A percentile compares a stretch with the other conserved stretches of the same genome.
Evolutionary conservation across 2,329 filamentous ascomycete genomes (phyloP).

Genomic region (Emergomyces africanus): DNA sequence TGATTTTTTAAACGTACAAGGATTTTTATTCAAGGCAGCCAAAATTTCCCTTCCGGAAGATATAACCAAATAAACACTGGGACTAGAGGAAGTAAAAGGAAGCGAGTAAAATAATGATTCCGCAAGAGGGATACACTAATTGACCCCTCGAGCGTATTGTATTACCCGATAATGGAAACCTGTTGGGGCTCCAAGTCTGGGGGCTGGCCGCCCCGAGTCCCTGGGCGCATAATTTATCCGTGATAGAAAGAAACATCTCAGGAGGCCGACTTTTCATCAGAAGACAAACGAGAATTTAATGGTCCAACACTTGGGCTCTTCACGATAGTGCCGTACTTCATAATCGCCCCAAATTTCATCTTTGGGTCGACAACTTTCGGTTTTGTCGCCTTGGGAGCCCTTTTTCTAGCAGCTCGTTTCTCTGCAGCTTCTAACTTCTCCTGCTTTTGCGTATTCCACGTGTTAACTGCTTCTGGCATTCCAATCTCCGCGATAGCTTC

Average conservation of each 20-base stretch:
- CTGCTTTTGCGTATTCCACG: conserved; percentile 44
- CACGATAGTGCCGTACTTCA: conserved; percentile 28
- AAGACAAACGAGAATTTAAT: background rate
- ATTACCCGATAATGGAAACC: too few species aligned
- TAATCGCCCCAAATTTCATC: conserved; percentile 30
- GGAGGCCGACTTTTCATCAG: background rate
- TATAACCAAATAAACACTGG: too few species aligned
- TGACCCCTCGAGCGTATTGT: too few species aligned
- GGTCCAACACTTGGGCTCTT: conserved; percentile 15
- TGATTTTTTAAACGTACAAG: too few species aligned
- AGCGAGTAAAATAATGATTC: too few species aligned
- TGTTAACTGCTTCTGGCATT: conserved; percentile 50
- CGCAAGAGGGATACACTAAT: too few species aligned
- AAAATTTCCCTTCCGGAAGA: too few species aligned
- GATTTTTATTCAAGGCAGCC: too few species aligned
- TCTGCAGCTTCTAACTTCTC: conserved; percentile 18
- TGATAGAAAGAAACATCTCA: background rate
- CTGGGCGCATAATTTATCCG: background rate
- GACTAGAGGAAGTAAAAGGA: too few species aligned
- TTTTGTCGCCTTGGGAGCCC: conserved; percentile 23
- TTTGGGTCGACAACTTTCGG: conserved; percentile 23
- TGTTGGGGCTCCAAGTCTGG: too few species aligned
- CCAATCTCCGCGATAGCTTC: conserved; percentile 52
- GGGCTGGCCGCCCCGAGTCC: too few species aligned
- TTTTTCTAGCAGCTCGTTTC: conserved; percentile 19